Evolutionary conservation across 495 filamentous ascomycete species (phyloP).

Genomic region (Tuber indicum): DNA sequence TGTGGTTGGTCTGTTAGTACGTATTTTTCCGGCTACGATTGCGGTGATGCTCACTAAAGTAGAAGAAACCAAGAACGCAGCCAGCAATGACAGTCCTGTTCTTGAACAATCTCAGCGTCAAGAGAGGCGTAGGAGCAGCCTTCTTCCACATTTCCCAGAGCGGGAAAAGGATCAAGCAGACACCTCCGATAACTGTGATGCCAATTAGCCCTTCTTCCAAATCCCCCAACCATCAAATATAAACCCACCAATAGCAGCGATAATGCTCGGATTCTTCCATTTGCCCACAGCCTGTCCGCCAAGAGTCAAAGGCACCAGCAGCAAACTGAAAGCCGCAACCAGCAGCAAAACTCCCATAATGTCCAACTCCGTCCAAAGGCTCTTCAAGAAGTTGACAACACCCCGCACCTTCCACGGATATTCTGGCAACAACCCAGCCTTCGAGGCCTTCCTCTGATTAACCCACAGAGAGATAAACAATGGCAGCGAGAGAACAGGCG

Average conservation of each 20-base stretch:
- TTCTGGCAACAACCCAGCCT: conserved; percentile 48
- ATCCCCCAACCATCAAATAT: neutral
- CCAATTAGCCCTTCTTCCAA: too few species aligned
- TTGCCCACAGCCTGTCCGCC: conserved; percentile 48
- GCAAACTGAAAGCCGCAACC: conserved; percentile 53
- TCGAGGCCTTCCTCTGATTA: conserved; percentile 53
- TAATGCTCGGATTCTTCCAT: conserved; percentile 54
- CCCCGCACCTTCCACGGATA: conserved; percentile 44
- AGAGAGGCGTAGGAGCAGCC: conserved; percentile 53
- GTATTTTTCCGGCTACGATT: conserved; percentile 36
- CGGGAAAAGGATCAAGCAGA: conserved; percentile 53
- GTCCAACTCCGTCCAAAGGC: conserved; percentile 53
- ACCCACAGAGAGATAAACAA: conserved; percentile 52
- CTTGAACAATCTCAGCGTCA: conserved; percentile 56
- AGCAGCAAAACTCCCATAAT: conserved; percentile 54
- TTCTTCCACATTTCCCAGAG: conserved; percentile 56
- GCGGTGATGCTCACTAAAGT: conserved; percentile 46
- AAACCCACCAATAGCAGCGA: conserved; percentile 42
- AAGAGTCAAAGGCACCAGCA: conserved; percentile 58
- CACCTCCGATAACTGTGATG: conserved; percentile 49
- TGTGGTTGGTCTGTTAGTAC: conserved; percentile 24
- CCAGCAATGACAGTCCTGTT: conserved; percentile 58
- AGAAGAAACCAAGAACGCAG: conserved; percentile 56
- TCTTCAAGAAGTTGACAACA: conserved; percentile 43
- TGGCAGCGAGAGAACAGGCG: conserved; percentile 51